Base-by-base conservation (phyloP, 164 flowering plant species). In the Liriodendron chinense region DNA sequence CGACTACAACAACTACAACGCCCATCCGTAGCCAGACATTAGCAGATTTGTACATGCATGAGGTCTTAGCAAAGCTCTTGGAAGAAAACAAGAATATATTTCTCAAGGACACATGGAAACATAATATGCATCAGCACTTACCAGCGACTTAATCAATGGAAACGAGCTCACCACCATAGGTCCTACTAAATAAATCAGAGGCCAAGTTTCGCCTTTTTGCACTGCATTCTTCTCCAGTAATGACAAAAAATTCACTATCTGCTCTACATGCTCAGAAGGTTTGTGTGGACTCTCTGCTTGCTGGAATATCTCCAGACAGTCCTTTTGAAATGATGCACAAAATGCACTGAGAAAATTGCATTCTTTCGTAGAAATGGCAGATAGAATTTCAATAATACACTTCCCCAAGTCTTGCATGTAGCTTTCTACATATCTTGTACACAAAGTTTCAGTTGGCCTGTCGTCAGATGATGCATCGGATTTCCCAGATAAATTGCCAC, bases 161-260 rank as follows among this genome's bases (percentile, higher is more conserved):
- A 92, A 92, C 68, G 81, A 79, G 66, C 86, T 88, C 20, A 83
- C 83, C 79, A 92, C 47, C 83, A 85, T 78, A 63, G 99, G 97
- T 53, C 94, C 94, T 47, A 89, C 87, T 63, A 96, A 77, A 79
- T 78, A 65, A 71, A 69, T 74, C 78, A 94, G 78, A 43, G 96
- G 99, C 99, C 99, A 96, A 24, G 70, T 76, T 81, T 91, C 94
- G 77, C 91, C 94, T 80, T 84, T 85, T 66, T 71, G 80, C 72
- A 86, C 80, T 10, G 86, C 87, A 74, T 87, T 81, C 78, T 83
- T 80, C 61, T 89, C 88, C 75, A 92, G 66, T 70, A 89, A 74
- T n/a, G 79, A 74, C 43, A 91, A 72, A 83, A 96, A 90, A 13
- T 80, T 79, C 43, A 84, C 83, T 9, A 89, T 65, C 75, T 74